Evolutionary conservation across 805 yeast species (phyloP), one percentile per base, ranked within the genome.

Genomic region (Hermanozyma aechmeae): DNA sequence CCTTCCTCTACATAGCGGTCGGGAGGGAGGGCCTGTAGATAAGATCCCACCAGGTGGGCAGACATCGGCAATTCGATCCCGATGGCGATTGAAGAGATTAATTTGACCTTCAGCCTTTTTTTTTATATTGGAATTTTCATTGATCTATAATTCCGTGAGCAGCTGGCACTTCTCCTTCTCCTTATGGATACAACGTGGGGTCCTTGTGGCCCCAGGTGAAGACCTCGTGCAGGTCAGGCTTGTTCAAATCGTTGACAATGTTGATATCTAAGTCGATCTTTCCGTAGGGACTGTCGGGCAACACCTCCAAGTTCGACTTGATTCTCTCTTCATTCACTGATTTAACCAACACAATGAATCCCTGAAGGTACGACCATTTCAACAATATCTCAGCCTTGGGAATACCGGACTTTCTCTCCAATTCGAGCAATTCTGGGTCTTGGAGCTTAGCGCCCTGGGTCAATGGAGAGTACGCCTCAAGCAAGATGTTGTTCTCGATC

Each of bases 391-490:
- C 85, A 4, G 78, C 79, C 13, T 69, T 59, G 6, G 78, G 45
- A 18, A 68, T 63, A 3, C 62, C 61, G 23, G 66, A 67, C 33
- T 64, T 66, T 23, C 61, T 46, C 21, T 78, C 73, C 35, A 80
- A 60, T 18, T 45, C 50, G 14, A 53, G 45, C 28, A 81, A 59
- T 27, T 55, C 67, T 2, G 75, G 71, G 49, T 79, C 81, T 24
- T 63, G 50, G 25, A 76, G 50, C 42, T 74, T 71, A 26, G 50
- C 47, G 6, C 89, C 84, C 35, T 68, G 68, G 2, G 80, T 76
- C 45, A 86, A 67, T 6, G 96, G 95, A 6, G 92, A 76, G 55
- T 71, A 86, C 1, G 93, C 87, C 49, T 81, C 84, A 8, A 79
- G 71, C 5, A 62, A 55, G 23, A 86, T 69, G 25, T 64, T 73